Evolutionary conservation across 441 rosid genomes (phyloP), one percentile per base, ranked within the genome.

Genomic region (Sinapis alba): DNA sequence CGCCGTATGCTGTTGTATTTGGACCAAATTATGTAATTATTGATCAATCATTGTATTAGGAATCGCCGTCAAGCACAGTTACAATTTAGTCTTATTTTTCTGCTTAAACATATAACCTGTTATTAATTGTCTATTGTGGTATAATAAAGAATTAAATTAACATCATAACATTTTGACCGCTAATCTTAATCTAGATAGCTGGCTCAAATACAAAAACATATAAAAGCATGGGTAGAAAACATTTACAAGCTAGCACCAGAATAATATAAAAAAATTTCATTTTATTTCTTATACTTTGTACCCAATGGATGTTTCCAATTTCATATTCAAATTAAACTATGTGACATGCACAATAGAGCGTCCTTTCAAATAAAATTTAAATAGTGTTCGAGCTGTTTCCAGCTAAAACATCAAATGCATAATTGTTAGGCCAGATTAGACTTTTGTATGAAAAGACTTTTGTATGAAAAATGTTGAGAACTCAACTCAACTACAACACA

Each of bases 321-420:
- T 43, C 51, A 43, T 43, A 43, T n/a, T 43, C 51, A 43, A n/a
- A 43, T 43, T 6, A 43, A 43, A 43, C 51, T n/a, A 43, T 43
- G 51, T 28, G 32, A 32, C 27, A 16, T 59, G 38, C 60, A 60
- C 77, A 78, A 78, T 66, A 61, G 28, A 69, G 23, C 24, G 68
- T 71, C 75, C 65, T 77, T 65, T 71, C 76, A 57, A 34, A 65
- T 20, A 3, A 47, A 60, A 51, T 13, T 16, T 23, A 5, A 27
- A 45, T 47, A 47, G 26, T 15, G 12, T 66, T 15, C 38, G 9
- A 78, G 70, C 73, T 78, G 74, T 72, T 72, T 72, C 65, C 74
- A 72, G 77, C 78, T 67, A 61, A 77, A 67, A 71, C 73, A 71
- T 66, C 36, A 61, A 51, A 66, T 73, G 61, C 73, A 57, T 65